phyloP scores from a whole-genome alignment of 164 flowering plant species.

The Saururus chinensis region DNA sequence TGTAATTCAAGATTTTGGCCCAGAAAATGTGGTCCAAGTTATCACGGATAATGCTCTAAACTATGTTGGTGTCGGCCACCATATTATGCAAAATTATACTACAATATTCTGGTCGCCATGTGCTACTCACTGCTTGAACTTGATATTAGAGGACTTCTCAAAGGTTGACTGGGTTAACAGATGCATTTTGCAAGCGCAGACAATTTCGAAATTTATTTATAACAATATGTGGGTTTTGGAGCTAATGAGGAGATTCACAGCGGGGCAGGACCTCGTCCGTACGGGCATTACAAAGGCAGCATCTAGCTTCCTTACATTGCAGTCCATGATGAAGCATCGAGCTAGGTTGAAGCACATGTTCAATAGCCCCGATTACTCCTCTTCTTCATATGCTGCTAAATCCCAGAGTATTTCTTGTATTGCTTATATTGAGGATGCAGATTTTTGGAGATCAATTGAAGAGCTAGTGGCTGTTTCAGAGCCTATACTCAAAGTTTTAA shows the following conservation, averaged over 20 bases:
- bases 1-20: conserved; percentile 80
- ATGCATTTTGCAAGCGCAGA: conserved; percentile 72
- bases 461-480: conserved; percentile 87
- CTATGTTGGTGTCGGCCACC: conserved; percentile 50
- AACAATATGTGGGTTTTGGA: conserved; percentile 60
- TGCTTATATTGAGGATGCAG: conserved; percentile 57
- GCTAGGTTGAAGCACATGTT: conserved; percentile 66
- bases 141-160: conserved; percentile 80
- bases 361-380: conserved; percentile 55
- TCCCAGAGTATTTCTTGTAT: conserved; percentile 50
- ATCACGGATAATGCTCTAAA: conserved; percentile 60
- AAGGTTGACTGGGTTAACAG: conserved; percentile 80
- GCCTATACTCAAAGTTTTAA: conserved; percentile 67
- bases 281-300: conserved; percentile 65
- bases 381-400: conserved; percentile 42
- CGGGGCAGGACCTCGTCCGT: conserved; percentile 64
- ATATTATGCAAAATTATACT: conserved; percentile 61
- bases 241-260: conserved; percentile 70
- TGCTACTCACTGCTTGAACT: conserved; percentile 73
- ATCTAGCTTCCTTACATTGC: conserved; percentile 69
- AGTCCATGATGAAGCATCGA: conserved; percentile 59
- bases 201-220: conserved; percentile 67
- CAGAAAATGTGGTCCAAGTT: conserved; percentile 84
- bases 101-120: conserved; percentile 75
- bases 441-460: conserved; percentile 80